Conservation (phyloP, 2,329 filamentous ascomycete species). For the Hypoxylon sp. region DNA sequence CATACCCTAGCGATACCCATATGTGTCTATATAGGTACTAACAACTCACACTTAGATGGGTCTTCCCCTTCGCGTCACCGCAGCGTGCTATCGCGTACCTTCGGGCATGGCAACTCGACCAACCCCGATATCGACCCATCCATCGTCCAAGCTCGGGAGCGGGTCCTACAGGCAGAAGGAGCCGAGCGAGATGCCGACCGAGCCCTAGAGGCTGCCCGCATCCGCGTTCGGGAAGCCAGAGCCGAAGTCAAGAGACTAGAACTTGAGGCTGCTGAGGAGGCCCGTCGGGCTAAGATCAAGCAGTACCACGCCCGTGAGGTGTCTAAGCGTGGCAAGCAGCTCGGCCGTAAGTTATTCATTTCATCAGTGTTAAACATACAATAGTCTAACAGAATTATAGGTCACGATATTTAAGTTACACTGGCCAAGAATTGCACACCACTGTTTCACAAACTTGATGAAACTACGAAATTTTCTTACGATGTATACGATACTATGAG, state of each 20-base stretch:
- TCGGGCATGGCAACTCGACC: constrained; percentile 56
- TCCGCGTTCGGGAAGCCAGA: constrained; percentile 68
- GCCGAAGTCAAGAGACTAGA: constrained; percentile 71
- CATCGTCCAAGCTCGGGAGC: constrained; percentile 68
- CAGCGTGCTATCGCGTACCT: constrained; percentile 54
- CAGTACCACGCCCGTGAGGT: constrained; percentile 70
- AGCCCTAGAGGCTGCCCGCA: constrained; percentile 65
- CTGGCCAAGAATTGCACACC: too few species aligned
- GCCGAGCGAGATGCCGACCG: constrained; percentile 72
- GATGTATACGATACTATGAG: too few species aligned
- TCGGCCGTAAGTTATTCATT: constrained; percentile 65
- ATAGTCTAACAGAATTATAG: constrained; percentile 16
- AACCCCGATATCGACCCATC: constrained; percentile 65
- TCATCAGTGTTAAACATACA: neutral
- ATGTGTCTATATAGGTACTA: neutral
- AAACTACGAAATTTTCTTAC: too few species aligned
- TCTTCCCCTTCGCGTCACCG: constrained; percentile 42
- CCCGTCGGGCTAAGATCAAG: constrained; percentile 72
- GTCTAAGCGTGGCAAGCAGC: constrained; percentile 73
- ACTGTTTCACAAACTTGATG: too few species aligned
- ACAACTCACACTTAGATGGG: constrained; percentile 11
- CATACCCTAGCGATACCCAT: neutral
- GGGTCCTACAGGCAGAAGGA: constrained; percentile 67
- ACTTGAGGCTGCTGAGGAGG: constrained; percentile 71
- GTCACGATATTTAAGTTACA: constrained; percentile 23